Evolutionary conservation across 1,139 yeast species (phyloP).

Genomic region (Blastobotrys illinoisensis): DNA sequence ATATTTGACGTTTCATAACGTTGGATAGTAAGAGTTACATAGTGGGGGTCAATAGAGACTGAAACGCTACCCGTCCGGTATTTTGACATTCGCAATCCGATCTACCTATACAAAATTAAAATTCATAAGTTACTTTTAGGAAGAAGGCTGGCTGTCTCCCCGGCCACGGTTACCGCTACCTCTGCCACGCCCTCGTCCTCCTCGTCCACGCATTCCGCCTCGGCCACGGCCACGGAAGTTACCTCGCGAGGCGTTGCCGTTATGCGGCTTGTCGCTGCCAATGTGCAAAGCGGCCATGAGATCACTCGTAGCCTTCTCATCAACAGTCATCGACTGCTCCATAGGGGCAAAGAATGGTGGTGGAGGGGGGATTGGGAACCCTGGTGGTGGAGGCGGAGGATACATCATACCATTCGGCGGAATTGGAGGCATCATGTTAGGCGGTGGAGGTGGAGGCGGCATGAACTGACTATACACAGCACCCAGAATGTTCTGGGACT

Average conservation of each 20-base stretch:
- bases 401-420: slow-evolving; percentile 9
- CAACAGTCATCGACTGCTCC: slow-evolving; percentile 22
- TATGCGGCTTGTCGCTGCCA: slow-evolving; percentile 6
- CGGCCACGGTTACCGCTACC: slow-evolving; percentile 24
- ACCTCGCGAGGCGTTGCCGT: slow-evolving; percentile 21
- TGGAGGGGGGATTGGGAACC: slow-evolving; percentile 17
- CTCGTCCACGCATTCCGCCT: slow-evolving; percentile 30
- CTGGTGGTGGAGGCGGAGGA: slow-evolving; percentile 19
- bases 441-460: slow-evolving; percentile 21
- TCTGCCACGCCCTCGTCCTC: slow-evolving; percentile 22
- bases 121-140: too few species aligned
- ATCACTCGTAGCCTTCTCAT: slow-evolving; percentile 28
- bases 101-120: neutral
- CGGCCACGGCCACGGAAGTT: slow-evolving; percentile 28
- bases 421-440: slow-evolving; percentile 14
- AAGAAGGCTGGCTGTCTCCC: slow-evolving; percentile 1
- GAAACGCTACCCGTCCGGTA: too few species aligned
- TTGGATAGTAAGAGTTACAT: neutral
- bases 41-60: too few species aligned
- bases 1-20: too few species aligned
- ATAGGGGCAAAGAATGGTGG: slow-evolving; percentile 20
- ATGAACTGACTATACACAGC: slow-evolving; percentile 35
- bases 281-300: slow-evolving; percentile 28
- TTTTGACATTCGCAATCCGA: neutral
- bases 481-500: slow-evolving; percentile 41